phyloP scores from a whole-genome alignment of 2,329 filamentous ascomycete species.

The Massarina eburnea region DNA sequence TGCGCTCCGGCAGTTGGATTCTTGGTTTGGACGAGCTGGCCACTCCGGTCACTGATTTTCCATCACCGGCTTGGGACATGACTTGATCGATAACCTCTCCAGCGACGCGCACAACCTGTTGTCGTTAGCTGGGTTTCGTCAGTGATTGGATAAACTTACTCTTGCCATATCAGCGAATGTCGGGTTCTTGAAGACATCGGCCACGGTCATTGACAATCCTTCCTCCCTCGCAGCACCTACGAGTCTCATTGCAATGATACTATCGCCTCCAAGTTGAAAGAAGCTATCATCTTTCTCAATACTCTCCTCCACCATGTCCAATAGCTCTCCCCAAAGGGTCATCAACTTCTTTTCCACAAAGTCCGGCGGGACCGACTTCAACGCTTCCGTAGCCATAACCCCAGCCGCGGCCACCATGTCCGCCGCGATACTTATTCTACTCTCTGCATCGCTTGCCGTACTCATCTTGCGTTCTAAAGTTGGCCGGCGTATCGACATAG shows the following conservation, averaged over 20 bases:
- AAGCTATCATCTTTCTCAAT: conserved; percentile 38
- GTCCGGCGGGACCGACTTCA: conserved; percentile 29
- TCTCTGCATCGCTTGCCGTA: conserved; percentile 31
- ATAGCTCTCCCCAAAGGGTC: conserved; percentile 32
- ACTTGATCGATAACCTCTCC: conserved; percentile 39
- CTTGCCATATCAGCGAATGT: conserved; percentile 37
- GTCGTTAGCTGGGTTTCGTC: conserved; percentile 8
- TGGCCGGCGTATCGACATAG: conserved; percentile 23
- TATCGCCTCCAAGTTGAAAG: conserved; percentile 15
- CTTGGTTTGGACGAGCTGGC: conserved; percentile 18
- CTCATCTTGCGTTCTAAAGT: conserved; percentile 31
- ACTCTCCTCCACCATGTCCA: conserved; percentile 37
- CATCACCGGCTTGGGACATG: conserved; percentile 33
- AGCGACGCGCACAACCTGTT: conserved; percentile 34
- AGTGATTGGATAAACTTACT: conserved; percentile 13
- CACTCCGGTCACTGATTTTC: conserved; percentile 16
- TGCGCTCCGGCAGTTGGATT: conserved; percentile 17
- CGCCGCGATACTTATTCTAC: conserved; percentile 32
- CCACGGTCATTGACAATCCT: conserved; percentile 37
- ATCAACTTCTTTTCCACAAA: conserved; percentile 39
- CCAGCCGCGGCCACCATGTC: conserved; percentile 38
- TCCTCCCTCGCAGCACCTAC: conserved; percentile 37
- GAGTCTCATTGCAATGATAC: conserved; percentile 38
- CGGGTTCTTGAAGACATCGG: conserved; percentile 38
- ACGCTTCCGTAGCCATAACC: conserved; percentile 30